Base-by-base conservation (phyloP, 176 grass and related monocot genomes). In the Thalia dealbata region DNA sequence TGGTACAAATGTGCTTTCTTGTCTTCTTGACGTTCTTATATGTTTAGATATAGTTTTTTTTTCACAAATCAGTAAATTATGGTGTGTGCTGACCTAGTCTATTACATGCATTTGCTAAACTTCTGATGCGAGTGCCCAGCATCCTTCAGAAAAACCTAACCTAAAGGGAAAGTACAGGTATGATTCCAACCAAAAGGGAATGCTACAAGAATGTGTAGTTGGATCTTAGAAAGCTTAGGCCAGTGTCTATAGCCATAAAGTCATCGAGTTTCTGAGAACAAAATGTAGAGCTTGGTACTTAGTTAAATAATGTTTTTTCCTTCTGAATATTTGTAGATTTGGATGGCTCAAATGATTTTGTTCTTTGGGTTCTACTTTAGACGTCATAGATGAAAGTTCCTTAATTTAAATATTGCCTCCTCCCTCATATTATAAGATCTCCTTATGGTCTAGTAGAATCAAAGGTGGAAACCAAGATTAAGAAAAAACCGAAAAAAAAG, bases 401-500 rank as follows among this genome's bases (percentile, higher is more conserved):
- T 61, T 27, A 27, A 2, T 24, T 61, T 61, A 25, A 23, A 61
- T 27, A 11, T 25, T 61, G 24, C 19, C 23, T 24, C 7, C 10
- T 0, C 21, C 11, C 24, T 16, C 18, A 18, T 52, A 14, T 3
- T 52, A 14, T 18, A 52, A 52, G 51, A 54, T 52, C 50, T 50
- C 23, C 45, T 72, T 41, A 68, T 64, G 64, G 74, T 67, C 46
- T 81, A 64, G 29, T 43, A 32, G 55, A 80, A 85, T 73, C 72
- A 80, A 81, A 85, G 66, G 50, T 66, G 64, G 19, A 16, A 42
- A 21, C 41, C 9, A 30, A 32, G 62, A 64, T 64, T 64, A 32
- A 32, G 3, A 64, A 22, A 26, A 2, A 32, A 18, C 10, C 10
- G 4, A 38, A 38, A 38, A 38, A 38, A 38, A n/a, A n/a, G n/a